A percentile compares a stretch with the other conserved stretches of the same genome.
Evolutionary conservation across 768 basidiomycete genomes (phyloP).

Genomic region (Termitomyces sp.): DNA sequence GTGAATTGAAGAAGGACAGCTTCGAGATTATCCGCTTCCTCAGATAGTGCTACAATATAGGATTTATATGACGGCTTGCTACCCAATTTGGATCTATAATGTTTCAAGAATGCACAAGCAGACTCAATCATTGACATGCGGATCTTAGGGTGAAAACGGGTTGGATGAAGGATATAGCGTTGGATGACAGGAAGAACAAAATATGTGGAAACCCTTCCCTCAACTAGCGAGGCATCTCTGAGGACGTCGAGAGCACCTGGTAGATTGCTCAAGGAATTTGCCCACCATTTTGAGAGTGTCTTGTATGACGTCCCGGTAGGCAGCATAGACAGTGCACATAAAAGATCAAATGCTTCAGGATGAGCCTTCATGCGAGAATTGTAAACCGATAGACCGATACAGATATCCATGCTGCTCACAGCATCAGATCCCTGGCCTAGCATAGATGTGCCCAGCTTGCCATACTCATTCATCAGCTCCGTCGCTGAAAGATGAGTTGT

Average conservation of each 20-base stretch:
- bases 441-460: too few relatives aligned
- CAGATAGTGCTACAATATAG: not conserved
- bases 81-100: conserved; percentile 10
- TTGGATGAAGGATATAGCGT: conserved; percentile 12
- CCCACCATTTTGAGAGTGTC: conserved; percentile 11
- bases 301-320: too few relatives aligned
- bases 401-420: not conserved
- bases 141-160: conserved; percentile 6
- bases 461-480: too few relatives aligned
- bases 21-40: not conserved
- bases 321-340: too few relatives aligned
- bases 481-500: too few relatives aligned
- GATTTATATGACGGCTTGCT: too few relatives aligned
- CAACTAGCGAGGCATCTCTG: conserved; percentile 1
- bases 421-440: too few relatives aligned
- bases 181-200: conserved; percentile 18
- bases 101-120: conserved; percentile 10
- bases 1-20: not conserved
- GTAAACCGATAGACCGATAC: not conserved
- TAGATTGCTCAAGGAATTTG: not conserved
- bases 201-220: not conserved
- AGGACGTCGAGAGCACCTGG: conserved; percentile 6
- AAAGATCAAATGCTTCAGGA: too few relatives aligned
- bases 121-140: conserved; percentile 6
- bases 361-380: too few relatives aligned